Base-by-base conservation (phyloP, 306 rosid genomes). In the Medicago arabica region DNA sequence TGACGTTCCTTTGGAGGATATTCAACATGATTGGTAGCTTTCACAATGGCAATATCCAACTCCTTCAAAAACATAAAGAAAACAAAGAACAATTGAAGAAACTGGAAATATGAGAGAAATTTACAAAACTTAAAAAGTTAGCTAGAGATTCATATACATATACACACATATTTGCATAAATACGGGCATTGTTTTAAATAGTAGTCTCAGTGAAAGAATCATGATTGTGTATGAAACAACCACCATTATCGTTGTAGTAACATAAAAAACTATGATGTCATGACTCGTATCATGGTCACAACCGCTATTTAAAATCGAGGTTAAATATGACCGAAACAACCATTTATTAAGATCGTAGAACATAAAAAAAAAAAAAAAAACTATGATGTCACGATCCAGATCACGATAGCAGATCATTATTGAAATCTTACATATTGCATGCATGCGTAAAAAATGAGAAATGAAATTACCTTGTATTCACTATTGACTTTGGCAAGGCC, bases 401-500 rank as follows among this genome's bases (percentile, higher is more conserved):
- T 28, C 2, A 2, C 13, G 10, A 4, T 59, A 0, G 17, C 5
- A 4, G 10, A 25, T 13, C 4, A 13, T 59, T 59, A 25, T 59
- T 59, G 23, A 58, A 58, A 58, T 1, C 3, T 6, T 58, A 23
- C 28, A 2, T 23, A 5, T 12, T 28, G 14, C 1, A 70, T 31
- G 4, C 4, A 6, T 1, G 40, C 10, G 12, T 40, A 8, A 63
- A 38, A 63, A 72, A 36, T 54, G 28, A n/a, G 21, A 79, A 21
- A 46, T 40, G 41, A 46, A 43, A 67, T 40, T 31, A 96, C 99
- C 99, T 96, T 96, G 91, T 83, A 92, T 21, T 96, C 99, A 72
- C 98, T 96, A 50, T 96, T 96, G 82, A 96, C 97, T 83, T 96
- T 96, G 82, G 97, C 97, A 7, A 96, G 97, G 86, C 99, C 98